A percentile compares a stretch with the other conserved stretches of the same genome.
These are phyloP conservation scores for Orbilia quercus DNA, from an alignment of 2,329 filamentous ascomycete genomes.

Conservation along the genomic window DNA sequence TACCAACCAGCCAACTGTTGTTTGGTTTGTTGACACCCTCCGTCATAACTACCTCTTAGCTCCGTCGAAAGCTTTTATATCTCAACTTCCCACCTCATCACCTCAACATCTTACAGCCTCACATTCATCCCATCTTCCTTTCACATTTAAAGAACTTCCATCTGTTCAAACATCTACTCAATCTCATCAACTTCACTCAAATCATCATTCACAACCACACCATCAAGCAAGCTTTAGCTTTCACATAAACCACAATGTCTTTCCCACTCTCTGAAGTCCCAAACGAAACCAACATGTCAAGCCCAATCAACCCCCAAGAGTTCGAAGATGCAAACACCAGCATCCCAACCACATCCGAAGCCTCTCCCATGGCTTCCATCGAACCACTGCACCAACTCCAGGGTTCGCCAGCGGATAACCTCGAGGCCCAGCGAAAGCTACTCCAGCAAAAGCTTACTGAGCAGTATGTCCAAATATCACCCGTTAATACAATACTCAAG, in stretches of 20 bases:
- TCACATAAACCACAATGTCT: slow-evolving; percentile 31
- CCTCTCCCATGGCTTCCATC: slow-evolving; percentile 29
- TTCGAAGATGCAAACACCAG: slow-evolving; percentile 37
- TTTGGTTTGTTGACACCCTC: slow-evolving; percentile 51
- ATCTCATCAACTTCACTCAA: not conserved
- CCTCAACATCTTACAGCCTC: slow-evolving; percentile 11
- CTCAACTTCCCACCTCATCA: slow-evolving; percentile 6
- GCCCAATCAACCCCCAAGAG: slow-evolving; percentile 24
- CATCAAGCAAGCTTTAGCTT: not conserved
- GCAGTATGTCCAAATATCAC: slow-evolving; percentile 70
- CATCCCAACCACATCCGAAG: slow-evolving; percentile 37
- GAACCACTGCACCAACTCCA: slow-evolving; percentile 50
- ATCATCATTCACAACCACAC: not conserved
- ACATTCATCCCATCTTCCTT: not conserved
- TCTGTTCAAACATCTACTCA: not conserved
- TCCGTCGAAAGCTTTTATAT: slow-evolving; percentile 25
- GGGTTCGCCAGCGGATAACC: slow-evolving; percentile 56
- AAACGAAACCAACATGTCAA: slow-evolving; percentile 35
- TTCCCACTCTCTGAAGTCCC: slow-evolving; percentile 47
- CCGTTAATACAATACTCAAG: not conserved
- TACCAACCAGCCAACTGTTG: not conserved
- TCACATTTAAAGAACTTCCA: too few relatives aligned
- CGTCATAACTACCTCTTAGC: slow-evolving; percentile 7
- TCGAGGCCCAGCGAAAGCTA: slow-evolving; percentile 82
- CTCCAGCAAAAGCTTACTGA: slow-evolving; percentile 77